These are phyloP conservation scores for Santalum album DNA, from an alignment of 164 flowering plant genomes.

Conservation along the genomic window DNA sequence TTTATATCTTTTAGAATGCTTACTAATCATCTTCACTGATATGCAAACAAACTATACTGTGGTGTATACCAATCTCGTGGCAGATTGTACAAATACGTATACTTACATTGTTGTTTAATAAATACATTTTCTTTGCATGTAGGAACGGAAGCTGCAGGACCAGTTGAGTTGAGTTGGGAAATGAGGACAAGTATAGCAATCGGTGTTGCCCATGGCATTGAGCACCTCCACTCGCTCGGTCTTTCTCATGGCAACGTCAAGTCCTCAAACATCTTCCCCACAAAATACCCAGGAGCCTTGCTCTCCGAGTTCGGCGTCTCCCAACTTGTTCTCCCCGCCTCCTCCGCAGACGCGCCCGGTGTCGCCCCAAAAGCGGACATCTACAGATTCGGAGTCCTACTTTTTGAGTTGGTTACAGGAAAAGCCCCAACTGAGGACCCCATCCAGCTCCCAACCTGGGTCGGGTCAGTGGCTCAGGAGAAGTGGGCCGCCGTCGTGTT, in stretches of 20 bases:
- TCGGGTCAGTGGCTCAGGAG: background rate
- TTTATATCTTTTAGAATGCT: too few species aligned
- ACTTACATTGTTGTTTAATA: too few species aligned
- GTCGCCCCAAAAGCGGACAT: background rate
- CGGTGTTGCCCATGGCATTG: background rate
- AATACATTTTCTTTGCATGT: too few species aligned
- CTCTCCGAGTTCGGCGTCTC: background rate
- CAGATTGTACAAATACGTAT: too few species aligned
- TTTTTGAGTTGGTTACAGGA: background rate
- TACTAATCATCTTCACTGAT: too few species aligned
- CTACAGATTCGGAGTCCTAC: background rate
- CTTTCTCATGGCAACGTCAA: background rate
- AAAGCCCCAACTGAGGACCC: background rate
- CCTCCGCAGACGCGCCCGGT: background rate
- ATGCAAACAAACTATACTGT: too few species aligned
- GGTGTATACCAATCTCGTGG: too few species aligned
- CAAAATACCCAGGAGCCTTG: background rate
- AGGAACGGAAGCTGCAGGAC: background rate
- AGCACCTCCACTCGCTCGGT: background rate
- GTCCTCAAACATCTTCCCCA: background rate
- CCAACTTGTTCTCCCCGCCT: background rate
- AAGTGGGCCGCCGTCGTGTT: background rate
- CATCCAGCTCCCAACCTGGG: background rate
- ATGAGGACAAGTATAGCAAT: background rate
- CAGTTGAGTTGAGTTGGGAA: background rate